Percentiles rank a stretch among this genome's conserved stretches.
Evolutionary conservation across 2,329 filamentous ascomycete genomes (phyloP).

Genomic region (Dactylellina sp.): DNA sequence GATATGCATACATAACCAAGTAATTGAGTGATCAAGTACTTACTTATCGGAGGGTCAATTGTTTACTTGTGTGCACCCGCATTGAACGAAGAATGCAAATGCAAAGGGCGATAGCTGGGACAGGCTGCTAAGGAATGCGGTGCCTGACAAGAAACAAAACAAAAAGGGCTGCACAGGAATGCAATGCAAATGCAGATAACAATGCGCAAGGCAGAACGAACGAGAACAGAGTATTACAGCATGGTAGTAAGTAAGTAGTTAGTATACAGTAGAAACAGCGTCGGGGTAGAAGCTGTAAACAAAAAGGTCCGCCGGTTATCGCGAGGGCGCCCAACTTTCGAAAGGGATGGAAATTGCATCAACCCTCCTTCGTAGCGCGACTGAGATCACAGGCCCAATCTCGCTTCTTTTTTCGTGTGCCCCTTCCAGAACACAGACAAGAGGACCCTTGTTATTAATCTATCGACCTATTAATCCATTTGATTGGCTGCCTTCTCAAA

Average conservation of each 20-base stretch:
- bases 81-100: no score
- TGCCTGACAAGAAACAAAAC: not conserved
- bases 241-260: conserved; percentile 15
- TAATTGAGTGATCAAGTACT: no score
- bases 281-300: no score
- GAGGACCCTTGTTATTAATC: no score
- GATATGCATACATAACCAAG: no score
- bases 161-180: conserved; percentile 5
- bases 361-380: conserved; percentile 16
- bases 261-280: no score
- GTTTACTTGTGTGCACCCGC: not conserved
- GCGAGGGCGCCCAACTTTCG: no score
- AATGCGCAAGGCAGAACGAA: conserved; percentile 10
- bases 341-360: not conserved
- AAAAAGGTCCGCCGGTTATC: no score
- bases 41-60: not conserved
- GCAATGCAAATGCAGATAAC: not conserved
- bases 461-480: no score
- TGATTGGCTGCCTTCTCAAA: not conserved
- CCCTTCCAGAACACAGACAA: not conserved
- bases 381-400: not conserved
- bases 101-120: no score
- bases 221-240: conserved; percentile 5
- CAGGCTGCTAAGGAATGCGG: no score
- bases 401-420: not conserved